Evolutionary conservation across 345 rosid genomes (phyloP).

Genomic region (Arabis hirsuta): DNA sequence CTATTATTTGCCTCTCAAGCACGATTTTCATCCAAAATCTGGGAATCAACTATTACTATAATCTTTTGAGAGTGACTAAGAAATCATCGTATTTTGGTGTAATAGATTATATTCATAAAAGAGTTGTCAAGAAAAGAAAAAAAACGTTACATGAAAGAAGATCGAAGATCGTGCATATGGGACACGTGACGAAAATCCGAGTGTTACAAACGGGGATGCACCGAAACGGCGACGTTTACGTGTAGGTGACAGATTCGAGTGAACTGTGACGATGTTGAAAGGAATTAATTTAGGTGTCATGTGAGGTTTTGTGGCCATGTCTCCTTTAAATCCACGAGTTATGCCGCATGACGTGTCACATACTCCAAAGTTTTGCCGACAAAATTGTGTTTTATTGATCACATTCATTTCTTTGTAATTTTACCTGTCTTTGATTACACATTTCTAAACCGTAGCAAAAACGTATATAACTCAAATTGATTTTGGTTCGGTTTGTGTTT

Average conservation of each 20-base stretch:
- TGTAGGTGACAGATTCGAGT: constrained; percentile 40
- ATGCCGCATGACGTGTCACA: constrained; percentile 42
- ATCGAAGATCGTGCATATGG: constrained; percentile 11
- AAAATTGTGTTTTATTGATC: constrained; percentile 23
- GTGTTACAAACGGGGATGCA: background rate
- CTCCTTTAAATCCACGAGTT: constrained; percentile 39
- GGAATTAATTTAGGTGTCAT: constrained; percentile 35
- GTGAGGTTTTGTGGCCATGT: constrained; percentile 42
- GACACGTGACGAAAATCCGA: constrained; percentile 8
- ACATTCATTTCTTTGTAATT: background rate
- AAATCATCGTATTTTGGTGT: background rate
- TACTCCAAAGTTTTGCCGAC: constrained; percentile 40
- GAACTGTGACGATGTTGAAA: constrained; percentile 42
- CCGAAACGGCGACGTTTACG: constrained; percentile 40
- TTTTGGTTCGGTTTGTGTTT: background rate
- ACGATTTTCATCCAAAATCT: constrained; percentile 14
- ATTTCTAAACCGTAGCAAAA: background rate
- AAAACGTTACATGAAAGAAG: constrained; percentile 3
- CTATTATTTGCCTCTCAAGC: constrained; percentile 24
- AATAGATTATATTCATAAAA: background rate
- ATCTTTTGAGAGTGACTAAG: background rate
- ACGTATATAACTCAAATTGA: background rate
- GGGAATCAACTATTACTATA: background rate
- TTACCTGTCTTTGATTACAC: background rate
- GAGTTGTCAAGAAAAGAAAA: no score